Base-by-base conservation (phyloP, 2,329 filamentous ascomycete genomes). In the Colletotrichum sp. region DNA sequence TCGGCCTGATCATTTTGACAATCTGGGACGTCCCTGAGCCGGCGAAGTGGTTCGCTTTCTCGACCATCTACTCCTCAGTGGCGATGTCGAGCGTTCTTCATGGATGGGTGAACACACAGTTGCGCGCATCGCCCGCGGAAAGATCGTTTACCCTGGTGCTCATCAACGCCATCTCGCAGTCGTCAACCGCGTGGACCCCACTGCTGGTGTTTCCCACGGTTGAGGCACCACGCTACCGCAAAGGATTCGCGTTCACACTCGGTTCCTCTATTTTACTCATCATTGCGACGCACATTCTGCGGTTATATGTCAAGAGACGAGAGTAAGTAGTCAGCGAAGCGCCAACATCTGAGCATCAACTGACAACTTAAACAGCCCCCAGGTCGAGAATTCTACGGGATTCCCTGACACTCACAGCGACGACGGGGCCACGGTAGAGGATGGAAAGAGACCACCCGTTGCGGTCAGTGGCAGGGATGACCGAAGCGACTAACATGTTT, bases 21-120 rank as follows among this genome's bases (percentile, higher is more conserved):
- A 81, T 90, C 15, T 92, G 90, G 91, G 81, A 89, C 21, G 90
- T 92, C 0, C 89, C 90, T 0, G 90, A 92, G 72, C 79, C 85
- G 0, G 89, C 89, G 0, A 83, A 87, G 16, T 92, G 89, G 89
- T 90, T 90, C 71, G 89, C 88, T 0, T 79, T 91, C 86, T 81
- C 82, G 26, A 90, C 87, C 5, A 76, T 76, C 5, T 74, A 75
- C 55, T 55, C 72, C 3, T 70, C 75, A 4, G 49, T 36, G 5
- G 65, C 71, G 8, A 65, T 75, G 62, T 74, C 71, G 5, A 75
- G 75, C 36, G 72, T 76, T 4, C 66, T 75, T 12, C 63, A 76
- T 8, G 75, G 71, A 71, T 76, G 75, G 75, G 71, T 75, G 4
- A 75, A 74, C 3, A 75, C 71, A 5, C 60, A 70, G 28, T 9